Conservation (phyloP, 192 early-diverging fungal species). For the Coemansia sp. region DNA sequence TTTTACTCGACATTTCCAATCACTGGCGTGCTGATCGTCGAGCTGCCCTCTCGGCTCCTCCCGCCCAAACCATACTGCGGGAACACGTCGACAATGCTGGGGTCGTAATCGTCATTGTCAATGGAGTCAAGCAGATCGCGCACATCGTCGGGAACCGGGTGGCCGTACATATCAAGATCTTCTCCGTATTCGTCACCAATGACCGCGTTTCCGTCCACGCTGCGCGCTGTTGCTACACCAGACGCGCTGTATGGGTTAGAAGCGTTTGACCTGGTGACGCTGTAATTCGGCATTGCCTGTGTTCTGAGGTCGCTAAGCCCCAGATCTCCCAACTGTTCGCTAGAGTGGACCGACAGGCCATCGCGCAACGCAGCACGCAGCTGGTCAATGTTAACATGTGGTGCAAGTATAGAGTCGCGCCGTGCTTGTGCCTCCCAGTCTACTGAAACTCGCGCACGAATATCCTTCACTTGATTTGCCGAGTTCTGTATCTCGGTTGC, state of each 20-base stretch:
- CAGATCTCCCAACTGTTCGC: constrained; percentile 5
- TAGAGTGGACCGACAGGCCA: constrained; percentile 34
- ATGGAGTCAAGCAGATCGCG: constrained; percentile 47
- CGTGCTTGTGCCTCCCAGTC: constrained; percentile 45
- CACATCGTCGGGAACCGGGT: constrained; percentile 35
- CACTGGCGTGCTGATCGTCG: constrained; percentile 40
- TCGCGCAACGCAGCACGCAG: constrained; percentile 44
- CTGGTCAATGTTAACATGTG: constrained; percentile 39
- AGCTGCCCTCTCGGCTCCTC: constrained; percentile 9
- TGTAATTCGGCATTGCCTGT: neutral
- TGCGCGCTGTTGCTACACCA: neutral
- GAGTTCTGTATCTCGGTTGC: constrained; percentile 8
- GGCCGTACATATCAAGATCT: constrained; percentile 14
- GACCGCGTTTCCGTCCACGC: neutral
- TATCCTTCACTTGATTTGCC: constrained; percentile 32
- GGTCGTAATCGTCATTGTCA: constrained; percentile 9
- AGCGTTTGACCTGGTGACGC: neutral
- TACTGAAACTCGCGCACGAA: constrained; percentile 47
- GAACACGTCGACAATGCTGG: neutral
- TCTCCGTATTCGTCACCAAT: neutral
- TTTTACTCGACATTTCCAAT: constrained; percentile 30
- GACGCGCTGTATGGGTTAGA: neutral
- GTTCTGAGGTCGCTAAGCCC: neutral
- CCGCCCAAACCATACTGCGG: neutral
- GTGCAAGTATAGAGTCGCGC: constrained; percentile 34